These are phyloP conservation scores for Podila epigama DNA, from an alignment of 192 early-diverging fungal species.

Conservation along the genomic window DNA sequence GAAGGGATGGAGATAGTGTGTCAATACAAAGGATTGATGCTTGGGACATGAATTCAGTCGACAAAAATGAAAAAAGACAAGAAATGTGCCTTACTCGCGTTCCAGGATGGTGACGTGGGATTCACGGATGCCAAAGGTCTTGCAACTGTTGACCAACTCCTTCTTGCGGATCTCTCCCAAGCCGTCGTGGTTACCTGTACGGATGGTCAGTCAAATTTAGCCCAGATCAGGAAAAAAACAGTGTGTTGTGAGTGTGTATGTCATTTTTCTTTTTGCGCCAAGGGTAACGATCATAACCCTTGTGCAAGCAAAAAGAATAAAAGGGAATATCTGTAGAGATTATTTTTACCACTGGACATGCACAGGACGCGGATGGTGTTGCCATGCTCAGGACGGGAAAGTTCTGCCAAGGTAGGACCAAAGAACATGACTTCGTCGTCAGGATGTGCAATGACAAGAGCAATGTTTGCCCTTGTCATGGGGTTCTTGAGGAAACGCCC, in stretches of 20 bases:
- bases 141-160: slow-evolving; percentile 70
- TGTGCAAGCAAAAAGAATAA: too few relatives aligned
- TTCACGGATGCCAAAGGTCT: slow-evolving; percentile 60
- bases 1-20: slow-evolving; percentile 9
- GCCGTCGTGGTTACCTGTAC: slow-evolving; percentile 74
- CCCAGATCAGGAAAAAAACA: too few relatives aligned
- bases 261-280: background rate
- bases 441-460: slow-evolving; percentile 88
- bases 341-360: slow-evolving; percentile 79
- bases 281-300: too few relatives aligned
- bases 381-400: slow-evolving; percentile 55
- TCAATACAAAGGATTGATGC: background rate
- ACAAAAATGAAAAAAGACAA: background rate
- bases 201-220: background rate
- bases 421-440: slow-evolving; percentile 99
- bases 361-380: slow-evolving; percentile 79
- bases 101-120: slow-evolving; percentile 59
- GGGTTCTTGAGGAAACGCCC: slow-evolving; percentile 25
- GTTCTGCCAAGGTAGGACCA: slow-evolving; percentile 72
- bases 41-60: too few relatives aligned
- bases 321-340: background rate
- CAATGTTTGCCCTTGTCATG: slow-evolving; percentile 46
- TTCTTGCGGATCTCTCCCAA: slow-evolving; percentile 65
- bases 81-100: slow-evolving; percentile 58
- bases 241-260: too few relatives aligned